phyloP scores from a whole-genome alignment of 2,329 filamentous ascomycete genomes.

The Colletotrichum viniferum region DNA sequence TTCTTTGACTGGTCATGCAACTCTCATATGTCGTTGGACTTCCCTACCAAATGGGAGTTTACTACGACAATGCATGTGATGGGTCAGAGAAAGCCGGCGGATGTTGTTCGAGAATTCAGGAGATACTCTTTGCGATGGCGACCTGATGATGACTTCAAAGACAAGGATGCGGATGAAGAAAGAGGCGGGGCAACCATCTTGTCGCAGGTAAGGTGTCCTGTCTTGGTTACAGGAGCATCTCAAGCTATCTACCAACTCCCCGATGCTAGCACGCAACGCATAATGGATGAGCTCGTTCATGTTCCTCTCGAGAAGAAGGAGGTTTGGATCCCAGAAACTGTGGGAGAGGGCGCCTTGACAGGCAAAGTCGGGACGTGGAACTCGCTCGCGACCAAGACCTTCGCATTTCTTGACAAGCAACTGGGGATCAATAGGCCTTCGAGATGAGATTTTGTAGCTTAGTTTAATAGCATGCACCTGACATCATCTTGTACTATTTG shows the following conservation, averaged over 20 bases:
- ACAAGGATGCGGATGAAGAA: background rate
- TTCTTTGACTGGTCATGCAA: background rate
- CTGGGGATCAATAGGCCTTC: background rate
- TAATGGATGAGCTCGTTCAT: background rate
- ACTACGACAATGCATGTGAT: background rate
- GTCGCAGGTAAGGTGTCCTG: background rate
- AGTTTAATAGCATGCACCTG: background rate
- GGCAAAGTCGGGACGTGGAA: background rate
- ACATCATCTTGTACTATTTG: accelerated
- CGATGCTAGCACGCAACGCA: background rate
- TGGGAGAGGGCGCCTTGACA: background rate
- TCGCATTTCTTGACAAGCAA: background rate
- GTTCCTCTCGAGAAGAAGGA: background rate
- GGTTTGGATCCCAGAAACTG: background rate
- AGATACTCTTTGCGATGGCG: background rate
- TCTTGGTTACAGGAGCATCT: background rate
- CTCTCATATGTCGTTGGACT: background rate
- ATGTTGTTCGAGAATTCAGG: background rate
- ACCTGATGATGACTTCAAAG: background rate
- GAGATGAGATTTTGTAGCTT: background rate
- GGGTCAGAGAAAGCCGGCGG: background rate
- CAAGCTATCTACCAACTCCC: background rate
- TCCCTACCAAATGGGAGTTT: background rate
- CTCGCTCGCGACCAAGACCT: background rate
- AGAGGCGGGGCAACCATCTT: background rate